Evolutionary conservation across 192 early-diverging fungal species (phyloP).

Genomic region (Backusella mclennaniae): DNA sequence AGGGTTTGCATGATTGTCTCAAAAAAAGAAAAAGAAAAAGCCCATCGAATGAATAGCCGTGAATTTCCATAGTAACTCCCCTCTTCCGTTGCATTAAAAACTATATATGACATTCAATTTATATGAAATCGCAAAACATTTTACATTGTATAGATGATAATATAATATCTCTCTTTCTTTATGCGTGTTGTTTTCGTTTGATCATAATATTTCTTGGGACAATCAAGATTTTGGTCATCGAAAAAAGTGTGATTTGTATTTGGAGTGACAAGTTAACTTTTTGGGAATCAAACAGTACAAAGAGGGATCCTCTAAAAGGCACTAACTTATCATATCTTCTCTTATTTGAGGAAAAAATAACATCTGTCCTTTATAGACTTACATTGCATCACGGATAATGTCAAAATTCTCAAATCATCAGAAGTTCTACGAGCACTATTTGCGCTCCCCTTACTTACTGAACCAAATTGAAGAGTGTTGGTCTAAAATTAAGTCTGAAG

Average conservation of each 20-base stretch:
- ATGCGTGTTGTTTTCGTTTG: background rate
- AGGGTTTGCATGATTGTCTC: too few species aligned
- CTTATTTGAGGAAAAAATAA: background rate
- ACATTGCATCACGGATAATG: background rate
- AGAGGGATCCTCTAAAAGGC: background rate
- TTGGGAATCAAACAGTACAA: background rate
- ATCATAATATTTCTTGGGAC: background rate
- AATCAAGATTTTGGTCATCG: background rate
- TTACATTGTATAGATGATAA: background rate
- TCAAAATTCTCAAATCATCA: background rate
- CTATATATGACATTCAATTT: background rate
- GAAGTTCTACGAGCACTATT: too few species aligned
- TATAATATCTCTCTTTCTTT: background rate
- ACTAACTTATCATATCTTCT: background rate
- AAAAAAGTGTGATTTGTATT: background rate
- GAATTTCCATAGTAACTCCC: background rate
- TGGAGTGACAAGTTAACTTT: background rate
- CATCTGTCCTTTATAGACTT: background rate
- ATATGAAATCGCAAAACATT: background rate
- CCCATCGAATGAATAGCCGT: background rate
- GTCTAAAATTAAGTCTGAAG: too few species aligned
- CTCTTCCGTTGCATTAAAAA: background rate
- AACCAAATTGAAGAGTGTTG: too few species aligned
- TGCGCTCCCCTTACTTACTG: too few species aligned
- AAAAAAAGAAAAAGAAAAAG: too few species aligned